Evolutionary conservation across 257 asterid genomes (phyloP), one percentile per base, ranked within the genome.

Genomic region (Solanum pennellii): DNA sequence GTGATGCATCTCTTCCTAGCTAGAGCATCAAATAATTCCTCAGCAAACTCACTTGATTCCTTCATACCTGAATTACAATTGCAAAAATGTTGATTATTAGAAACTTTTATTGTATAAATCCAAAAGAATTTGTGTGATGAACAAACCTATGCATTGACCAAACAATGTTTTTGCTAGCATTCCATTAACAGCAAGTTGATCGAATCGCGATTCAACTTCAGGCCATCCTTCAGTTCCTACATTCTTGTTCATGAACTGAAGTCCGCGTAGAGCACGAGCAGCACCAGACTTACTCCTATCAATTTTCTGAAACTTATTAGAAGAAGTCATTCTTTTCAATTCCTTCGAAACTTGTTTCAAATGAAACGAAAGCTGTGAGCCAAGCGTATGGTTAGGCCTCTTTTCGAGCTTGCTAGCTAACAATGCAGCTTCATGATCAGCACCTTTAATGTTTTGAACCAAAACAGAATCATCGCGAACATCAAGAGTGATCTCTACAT

Each of bases 1-100:
- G 62, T 83, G 27, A 88, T 88, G 44, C 73, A 37, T 62, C 89
- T 88, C 52, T 72, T 83, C 52, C 89, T 72, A 27, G 87, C 89
- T 56, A 88, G 82, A 82, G 89, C 89, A 59, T 88, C 89, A 88
- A 88, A 88, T 18, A 88, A 77, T 85, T 88, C 89, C 47, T 41
- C 76, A 5, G 89, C 87, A 59, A 88, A 88, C 21, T 88, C 85
- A 12, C 52, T 84, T 12, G 87, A 88, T 15, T 88, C 87, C 35
- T 83, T 84, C 87, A 66, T 66, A 62, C 87, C 87, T 84, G 31
- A 25, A 25, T 12, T 9, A 25, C 87, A 84, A 66, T 1, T 8
- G 31, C 69, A 80, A 80, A 80, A 45, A 80, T 45, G n/a, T 8
- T 15, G 4, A 33, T 77, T 4, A 23, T 25, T 44, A 44, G 9